Conservation (phyloP, 345 rosid species). For the Eucalyptus erythrocorys region DNA sequence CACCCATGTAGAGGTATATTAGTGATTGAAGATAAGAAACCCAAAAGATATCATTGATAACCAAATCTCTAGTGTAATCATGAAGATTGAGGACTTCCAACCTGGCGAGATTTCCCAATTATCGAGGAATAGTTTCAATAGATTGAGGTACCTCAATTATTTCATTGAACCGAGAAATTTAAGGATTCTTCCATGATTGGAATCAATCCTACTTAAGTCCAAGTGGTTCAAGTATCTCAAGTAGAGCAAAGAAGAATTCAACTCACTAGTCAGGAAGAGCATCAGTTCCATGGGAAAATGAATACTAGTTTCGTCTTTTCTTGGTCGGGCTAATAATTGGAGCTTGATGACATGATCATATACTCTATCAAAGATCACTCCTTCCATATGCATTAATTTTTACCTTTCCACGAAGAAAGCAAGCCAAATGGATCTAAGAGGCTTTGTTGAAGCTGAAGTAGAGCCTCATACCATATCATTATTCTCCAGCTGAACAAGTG, state of each 20-base stretch:
- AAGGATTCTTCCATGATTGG: not conserved
- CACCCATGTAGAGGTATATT: not conserved
- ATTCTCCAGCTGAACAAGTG: too few species aligned
- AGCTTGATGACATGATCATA: not conserved
- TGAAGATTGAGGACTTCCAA: not conserved
- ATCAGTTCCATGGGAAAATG: not conserved
- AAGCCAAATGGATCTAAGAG: not conserved
- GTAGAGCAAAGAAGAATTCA: not conserved
- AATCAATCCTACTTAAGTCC: not conserved
- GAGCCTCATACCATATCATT: not conserved
- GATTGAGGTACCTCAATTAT: not conserved
- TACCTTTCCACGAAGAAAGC: not conserved
- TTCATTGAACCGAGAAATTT: not conserved
- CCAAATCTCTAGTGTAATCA: rapidly evolving
- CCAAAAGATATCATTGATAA: not conserved
- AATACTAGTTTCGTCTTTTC: not conserved
- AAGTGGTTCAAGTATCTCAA: not conserved
- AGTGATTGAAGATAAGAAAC: not conserved
- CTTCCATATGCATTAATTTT: not conserved
- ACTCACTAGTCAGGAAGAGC: not conserved
- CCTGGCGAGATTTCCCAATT: not conserved
- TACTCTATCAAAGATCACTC: not conserved
- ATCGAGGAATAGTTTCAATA: rapidly evolving
- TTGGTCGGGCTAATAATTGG: not conserved
- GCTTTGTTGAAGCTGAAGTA: not conserved